These are phyloP conservation scores for Cytospora paraplurivora DNA, from an alignment of 2,329 filamentous ascomycete species.

Conservation along the genomic window DNA sequence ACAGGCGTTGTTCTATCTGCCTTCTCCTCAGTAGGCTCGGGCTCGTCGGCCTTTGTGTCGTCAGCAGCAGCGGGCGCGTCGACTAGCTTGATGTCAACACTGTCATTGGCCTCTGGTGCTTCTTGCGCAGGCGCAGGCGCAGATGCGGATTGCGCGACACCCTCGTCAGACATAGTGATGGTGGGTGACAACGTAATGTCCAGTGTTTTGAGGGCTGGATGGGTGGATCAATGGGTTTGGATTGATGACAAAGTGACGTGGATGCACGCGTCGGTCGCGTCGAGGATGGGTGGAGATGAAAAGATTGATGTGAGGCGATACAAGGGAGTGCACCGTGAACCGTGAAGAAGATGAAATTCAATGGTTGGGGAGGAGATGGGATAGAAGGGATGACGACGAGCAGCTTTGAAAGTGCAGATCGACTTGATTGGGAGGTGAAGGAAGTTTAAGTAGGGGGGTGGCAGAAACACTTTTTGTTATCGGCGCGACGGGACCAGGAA, in stretches of 20 bases:
- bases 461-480: constrained; percentile 24
- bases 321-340: constrained; percentile 12
- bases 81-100: constrained; percentile 17
- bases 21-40: constrained; percentile 20
- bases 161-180: constrained; percentile 36
- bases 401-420: constrained; percentile 17
- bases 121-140: constrained; percentile 29
- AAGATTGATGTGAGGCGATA: constrained; percentile 25
- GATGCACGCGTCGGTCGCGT: constrained; percentile 31
- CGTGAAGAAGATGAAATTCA: constrained; percentile 16
- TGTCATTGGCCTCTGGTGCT: constrained; percentile 14
- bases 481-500: constrained; percentile 14
- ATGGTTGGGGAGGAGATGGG: constrained; percentile 7
- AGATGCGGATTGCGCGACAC: constrained; percentile 26
- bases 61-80: constrained; percentile 23
- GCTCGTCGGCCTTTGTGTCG: constrained; percentile 27
- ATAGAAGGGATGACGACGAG: constrained; percentile 16
- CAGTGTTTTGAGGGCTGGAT: constrained; percentile 26
- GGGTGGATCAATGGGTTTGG: constrained; percentile 25
- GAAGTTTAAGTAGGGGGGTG: constrained; percentile 23
- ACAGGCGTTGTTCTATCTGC: constrained; percentile 20
- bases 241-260: constrained; percentile 17
- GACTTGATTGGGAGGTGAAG: constrained; percentile 23
- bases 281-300: constrained; percentile 22
- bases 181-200: constrained; percentile 34